Percentiles rank a stretch among this genome's conserved stretches.
These are phyloP conservation scores for Podaxis pistillaris DNA, from an alignment of 768 basidiomycete species.

Conservation along the genomic window DNA sequence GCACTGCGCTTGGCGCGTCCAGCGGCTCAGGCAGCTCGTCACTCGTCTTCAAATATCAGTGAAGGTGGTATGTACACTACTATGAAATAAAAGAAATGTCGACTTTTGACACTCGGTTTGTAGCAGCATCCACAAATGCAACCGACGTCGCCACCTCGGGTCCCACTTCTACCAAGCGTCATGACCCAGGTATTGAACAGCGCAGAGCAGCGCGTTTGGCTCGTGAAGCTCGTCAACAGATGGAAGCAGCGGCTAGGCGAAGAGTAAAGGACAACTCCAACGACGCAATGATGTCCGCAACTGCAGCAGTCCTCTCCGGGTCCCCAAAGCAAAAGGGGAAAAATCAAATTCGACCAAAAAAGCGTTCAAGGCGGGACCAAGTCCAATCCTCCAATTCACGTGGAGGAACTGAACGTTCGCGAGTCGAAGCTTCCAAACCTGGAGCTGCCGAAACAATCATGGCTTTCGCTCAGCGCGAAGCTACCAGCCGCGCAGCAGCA, in stretches of 20 bases:
- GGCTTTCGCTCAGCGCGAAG: conserved; percentile 6
- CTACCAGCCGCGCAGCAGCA: neutral
- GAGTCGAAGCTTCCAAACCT: neutral
- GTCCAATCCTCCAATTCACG: neutral
- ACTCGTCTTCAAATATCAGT: neutral
- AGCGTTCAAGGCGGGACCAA: neutral
- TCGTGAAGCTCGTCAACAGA: conserved; percentile 15
- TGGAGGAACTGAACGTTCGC: conserved; percentile 11
- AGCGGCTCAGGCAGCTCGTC: neutral
- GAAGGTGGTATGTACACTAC: neutral
- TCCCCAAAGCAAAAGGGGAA: neutral
- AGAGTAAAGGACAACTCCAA: neutral
- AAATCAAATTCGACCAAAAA: neutral
- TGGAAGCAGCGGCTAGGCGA: conserved; percentile 2
- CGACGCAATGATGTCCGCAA: neutral
- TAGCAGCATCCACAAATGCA: neutral
- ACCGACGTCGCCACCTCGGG: neutral
- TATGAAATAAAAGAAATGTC: neutral
- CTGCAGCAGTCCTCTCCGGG: neutral
- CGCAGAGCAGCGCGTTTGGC: conserved; percentile 22
- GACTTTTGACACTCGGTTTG: neutral
- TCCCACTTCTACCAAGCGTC: neutral
- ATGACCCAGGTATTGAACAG: conserved; percentile 10
- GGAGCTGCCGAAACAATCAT: conserved; percentile 7
- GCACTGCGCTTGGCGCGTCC: neutral